These are phyloP conservation scores for Myriosclerotinia curreyana DNA, from an alignment of 2,329 filamentous ascomycete species.

Conservation along the genomic window DNA sequence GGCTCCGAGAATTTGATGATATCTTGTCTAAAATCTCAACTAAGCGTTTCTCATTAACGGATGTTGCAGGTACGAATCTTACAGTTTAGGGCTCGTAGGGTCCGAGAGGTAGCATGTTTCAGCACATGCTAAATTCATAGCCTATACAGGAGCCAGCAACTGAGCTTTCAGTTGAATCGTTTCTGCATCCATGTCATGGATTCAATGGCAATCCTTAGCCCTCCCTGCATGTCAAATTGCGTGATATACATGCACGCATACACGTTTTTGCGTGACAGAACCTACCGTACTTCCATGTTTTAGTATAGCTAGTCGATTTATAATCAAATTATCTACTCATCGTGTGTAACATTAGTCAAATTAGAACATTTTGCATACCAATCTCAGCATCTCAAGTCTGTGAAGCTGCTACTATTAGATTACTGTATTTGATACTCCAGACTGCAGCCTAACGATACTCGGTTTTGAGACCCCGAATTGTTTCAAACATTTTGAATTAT, in stretches of 20 bases:
- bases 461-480: no score
- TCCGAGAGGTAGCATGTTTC: neutral
- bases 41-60: neutral
- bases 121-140: neutral
- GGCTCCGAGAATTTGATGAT: slow-evolving; percentile 9
- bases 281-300: neutral
- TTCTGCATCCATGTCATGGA: neutral
- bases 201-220: neutral
- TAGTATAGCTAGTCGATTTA: neutral
- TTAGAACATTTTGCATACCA: neutral
- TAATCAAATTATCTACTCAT: neutral
- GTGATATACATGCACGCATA: neutral
- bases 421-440: no score
- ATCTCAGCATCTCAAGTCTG: no score
- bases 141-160: neutral
- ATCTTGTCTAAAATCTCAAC: slow-evolving; percentile 5
- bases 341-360: neutral
- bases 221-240: neutral
- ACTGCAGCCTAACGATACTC: no score
- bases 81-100: neutral
- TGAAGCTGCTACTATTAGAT: no score
- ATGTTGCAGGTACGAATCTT: neutral
- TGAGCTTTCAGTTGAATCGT: neutral
- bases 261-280: neutral
- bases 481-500: no score